Evolutionary conservation across 1,284 basidiomycete genomes (phyloP).

Genomic region (Pseudomicrostroma phylloplanum): DNA sequence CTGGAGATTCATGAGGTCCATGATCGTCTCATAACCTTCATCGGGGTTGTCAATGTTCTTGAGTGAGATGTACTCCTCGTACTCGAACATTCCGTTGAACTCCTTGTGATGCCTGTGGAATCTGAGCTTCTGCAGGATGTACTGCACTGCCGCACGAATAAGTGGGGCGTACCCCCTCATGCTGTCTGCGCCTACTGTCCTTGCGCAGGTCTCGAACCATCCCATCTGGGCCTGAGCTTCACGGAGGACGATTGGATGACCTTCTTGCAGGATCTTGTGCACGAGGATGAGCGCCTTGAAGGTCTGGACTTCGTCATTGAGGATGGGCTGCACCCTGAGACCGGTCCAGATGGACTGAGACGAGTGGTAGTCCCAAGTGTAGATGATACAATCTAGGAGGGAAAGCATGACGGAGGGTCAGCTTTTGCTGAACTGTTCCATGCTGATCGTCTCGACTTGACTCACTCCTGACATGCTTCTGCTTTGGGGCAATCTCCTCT

Average conservation of each 20-base stretch:
- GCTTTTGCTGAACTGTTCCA: neutral
- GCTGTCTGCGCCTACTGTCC: slow-evolving; percentile 39
- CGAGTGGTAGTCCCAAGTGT: slow-evolving; percentile 51
- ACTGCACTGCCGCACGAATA: slow-evolving; percentile 47
- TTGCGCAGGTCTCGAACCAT: slow-evolving; percentile 49
- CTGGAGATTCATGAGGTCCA: slow-evolving; percentile 50
- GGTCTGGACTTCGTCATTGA: slow-evolving; percentile 49
- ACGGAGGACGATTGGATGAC: slow-evolving; percentile 43
- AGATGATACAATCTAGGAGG: slow-evolving; percentile 45
- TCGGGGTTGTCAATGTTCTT: slow-evolving; percentile 51
- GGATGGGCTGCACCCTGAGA: slow-evolving; percentile 47
- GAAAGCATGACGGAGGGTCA: neutral
- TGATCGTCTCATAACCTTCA: slow-evolving; percentile 50
- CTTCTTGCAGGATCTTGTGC: slow-evolving; percentile 50
- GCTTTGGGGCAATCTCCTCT: slow-evolving; percentile 49
- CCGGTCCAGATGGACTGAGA: slow-evolving; percentile 49
- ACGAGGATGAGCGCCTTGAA: slow-evolving; percentile 51
- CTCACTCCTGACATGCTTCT: slow-evolving; percentile 49
- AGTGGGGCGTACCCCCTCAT: slow-evolving; percentile 43
- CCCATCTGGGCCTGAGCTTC: slow-evolving; percentile 48
- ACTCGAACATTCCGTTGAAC: slow-evolving; percentile 51
- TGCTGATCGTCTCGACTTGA: neutral
- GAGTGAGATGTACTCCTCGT: slow-evolving; percentile 51
- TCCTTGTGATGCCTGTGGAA: slow-evolving; percentile 50
- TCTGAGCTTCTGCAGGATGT: slow-evolving; percentile 48